phyloP scores from a whole-genome alignment of 2,329 filamentous ascomycete species.

The Pezicula rhizophila region DNA sequence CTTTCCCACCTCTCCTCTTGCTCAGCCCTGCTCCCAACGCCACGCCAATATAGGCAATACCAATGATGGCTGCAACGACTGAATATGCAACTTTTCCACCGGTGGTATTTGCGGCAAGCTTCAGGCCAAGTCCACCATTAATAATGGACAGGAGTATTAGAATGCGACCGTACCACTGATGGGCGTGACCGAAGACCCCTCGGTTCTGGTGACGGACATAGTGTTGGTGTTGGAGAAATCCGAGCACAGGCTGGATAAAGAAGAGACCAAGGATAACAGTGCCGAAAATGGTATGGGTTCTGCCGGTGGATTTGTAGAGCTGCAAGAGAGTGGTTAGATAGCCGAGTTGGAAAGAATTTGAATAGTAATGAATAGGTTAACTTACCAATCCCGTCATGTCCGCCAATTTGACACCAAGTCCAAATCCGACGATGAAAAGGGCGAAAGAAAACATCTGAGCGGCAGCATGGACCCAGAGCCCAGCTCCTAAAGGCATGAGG shows the following conservation, averaged over 20 bases:
- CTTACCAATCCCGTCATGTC: conserved; percentile 37
- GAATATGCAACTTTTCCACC: conserved; percentile 47
- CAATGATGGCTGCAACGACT: conserved; percentile 46
- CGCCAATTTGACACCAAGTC: conserved; percentile 45
- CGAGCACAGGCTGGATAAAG: conserved; percentile 51
- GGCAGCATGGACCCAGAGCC: conserved; percentile 43
- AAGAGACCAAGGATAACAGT: conserved; percentile 48
- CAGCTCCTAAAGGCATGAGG: conserved; percentile 52
- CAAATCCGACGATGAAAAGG: conserved; percentile 55
- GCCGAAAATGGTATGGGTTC: conserved; percentile 50
- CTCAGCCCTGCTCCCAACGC: conserved; percentile 7
- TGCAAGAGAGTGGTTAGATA: conserved; percentile 25
- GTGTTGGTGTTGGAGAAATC: conserved; percentile 50
- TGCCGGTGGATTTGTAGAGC: conserved; percentile 37
- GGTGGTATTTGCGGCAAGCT: conserved; percentile 36
- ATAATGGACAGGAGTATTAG: conserved; percentile 54
- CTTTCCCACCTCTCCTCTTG: conserved; percentile 5
- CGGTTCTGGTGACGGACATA: conserved; percentile 43
- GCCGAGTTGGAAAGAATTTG: background rate
- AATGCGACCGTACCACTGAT: conserved; percentile 57
- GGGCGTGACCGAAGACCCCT: conserved; percentile 45
- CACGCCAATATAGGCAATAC: conserved; percentile 36
- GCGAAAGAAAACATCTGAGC: conserved; percentile 50
- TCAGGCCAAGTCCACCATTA: conserved; percentile 57
- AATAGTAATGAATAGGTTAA: conserved; percentile 11